Conservation (phyloP, 2,329 filamentous ascomycete species). For the Cylindrodendrum hubeiense region DNA sequence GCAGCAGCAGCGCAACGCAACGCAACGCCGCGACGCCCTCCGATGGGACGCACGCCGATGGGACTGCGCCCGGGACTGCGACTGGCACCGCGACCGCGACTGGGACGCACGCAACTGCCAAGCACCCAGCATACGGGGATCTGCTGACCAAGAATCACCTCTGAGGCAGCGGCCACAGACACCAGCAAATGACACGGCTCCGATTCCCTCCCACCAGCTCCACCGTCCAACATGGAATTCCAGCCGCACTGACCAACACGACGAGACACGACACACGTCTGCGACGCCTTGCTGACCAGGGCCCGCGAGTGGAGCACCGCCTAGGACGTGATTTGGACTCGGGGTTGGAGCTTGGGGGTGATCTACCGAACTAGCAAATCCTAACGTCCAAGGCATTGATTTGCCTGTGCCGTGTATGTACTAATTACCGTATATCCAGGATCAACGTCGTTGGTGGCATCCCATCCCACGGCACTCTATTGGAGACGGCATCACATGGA, state of each 20-base stretch:
- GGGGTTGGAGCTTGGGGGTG: not conserved
- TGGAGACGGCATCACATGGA: slow-evolving; percentile 16
- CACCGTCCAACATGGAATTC: slow-evolving; percentile 10
- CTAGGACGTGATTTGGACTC: not conserved
- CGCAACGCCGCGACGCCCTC: too few species aligned
- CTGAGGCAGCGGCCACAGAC: not conserved
- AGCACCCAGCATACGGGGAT: slow-evolving; percentile 11
- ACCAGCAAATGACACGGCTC: slow-evolving; percentile 15
- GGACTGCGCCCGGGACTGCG: too few species aligned
- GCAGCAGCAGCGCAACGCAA: slow-evolving; percentile 4
- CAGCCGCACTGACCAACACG: slow-evolving; percentile 23
- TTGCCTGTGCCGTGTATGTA: not conserved
- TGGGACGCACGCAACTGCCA: not conserved
- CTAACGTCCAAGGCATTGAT: slow-evolving; percentile 5
- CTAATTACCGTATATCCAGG: slow-evolving; percentile 16
- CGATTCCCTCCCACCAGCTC: slow-evolving; percentile 9
- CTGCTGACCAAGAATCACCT: slow-evolving; percentile 19
- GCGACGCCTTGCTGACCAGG: slow-evolving; percentile 12
- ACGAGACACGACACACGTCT: slow-evolving; percentile 20
- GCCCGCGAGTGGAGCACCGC: slow-evolving; percentile 14
- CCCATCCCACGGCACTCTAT: slow-evolving; percentile 8
- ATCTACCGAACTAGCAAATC: slow-evolving; percentile 5
- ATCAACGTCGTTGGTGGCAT: slow-evolving; percentile 8
- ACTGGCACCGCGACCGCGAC: too few species aligned
- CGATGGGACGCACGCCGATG: slow-evolving; percentile 2